A percentile compares a stretch with the other conserved stretches of the same genome.
These are phyloP conservation scores for Wickerhamomyces xylosicus DNA, from an alignment of 805 yeast genomes.

Conservation along the genomic window DNA sequence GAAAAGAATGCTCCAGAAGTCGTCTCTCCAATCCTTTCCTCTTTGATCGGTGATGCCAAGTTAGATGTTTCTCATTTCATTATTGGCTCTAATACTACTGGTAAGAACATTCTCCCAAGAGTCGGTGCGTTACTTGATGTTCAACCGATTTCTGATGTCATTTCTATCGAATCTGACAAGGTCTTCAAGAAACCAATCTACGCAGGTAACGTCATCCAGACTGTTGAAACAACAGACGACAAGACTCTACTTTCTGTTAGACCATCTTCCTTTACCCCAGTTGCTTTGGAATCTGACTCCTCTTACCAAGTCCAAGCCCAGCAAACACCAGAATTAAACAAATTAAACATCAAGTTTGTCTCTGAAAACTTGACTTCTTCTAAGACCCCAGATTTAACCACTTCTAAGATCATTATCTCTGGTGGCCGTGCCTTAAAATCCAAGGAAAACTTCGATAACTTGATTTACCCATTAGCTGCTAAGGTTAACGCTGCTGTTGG, in stretches of 20 bases:
- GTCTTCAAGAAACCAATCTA: slow-evolving; percentile 90
- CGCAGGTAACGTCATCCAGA: slow-evolving; percentile 89
- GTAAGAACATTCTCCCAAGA: slow-evolving; percentile 81
- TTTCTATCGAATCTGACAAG: slow-evolving; percentile 49
- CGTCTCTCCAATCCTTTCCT: slow-evolving; percentile 56
- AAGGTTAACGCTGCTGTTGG: slow-evolving; percentile 94
- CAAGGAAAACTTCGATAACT: slow-evolving; percentile 73
- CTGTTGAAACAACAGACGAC: slow-evolving; percentile 62
- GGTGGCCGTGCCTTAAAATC: slow-evolving; percentile 94
- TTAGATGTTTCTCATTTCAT: slow-evolving; percentile 57
- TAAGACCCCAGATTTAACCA: slow-evolving; percentile 84
- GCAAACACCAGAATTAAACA: slow-evolving; percentile 22
- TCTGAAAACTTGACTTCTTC: slow-evolving; percentile 65
- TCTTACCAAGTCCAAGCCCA: slow-evolving; percentile 39
- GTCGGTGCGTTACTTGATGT: slow-evolving; percentile 75
- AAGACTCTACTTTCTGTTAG: slow-evolving; percentile 69
- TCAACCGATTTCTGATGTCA: slow-evolving; percentile 83
- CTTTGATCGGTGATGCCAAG: slow-evolving; percentile 19
- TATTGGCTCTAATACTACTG: slow-evolving; percentile 76
- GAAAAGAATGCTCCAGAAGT: slow-evolving; percentile 74
- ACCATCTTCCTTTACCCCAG: slow-evolving; percentile 66
- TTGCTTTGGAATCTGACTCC: slow-evolving; percentile 23
- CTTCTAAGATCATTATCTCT: slow-evolving; percentile 73
- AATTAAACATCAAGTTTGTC: slow-evolving; percentile 48
- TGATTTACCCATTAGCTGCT: slow-evolving; percentile 77